phyloP scores from a whole-genome alignment of 192 early-diverging fungal genomes.

The Umbelopsis isabellina region DNA sequence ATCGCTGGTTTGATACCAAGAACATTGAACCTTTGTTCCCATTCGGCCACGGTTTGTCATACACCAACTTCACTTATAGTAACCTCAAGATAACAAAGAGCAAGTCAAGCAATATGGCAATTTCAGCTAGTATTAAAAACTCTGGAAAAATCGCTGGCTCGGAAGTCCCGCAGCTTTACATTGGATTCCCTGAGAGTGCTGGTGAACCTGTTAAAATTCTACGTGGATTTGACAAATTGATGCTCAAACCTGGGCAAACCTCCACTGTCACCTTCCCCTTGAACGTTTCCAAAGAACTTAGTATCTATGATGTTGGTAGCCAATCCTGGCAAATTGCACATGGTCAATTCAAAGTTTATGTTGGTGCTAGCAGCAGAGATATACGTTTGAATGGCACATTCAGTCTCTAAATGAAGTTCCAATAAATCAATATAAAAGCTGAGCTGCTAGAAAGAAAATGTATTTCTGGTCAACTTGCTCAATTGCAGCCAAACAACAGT shows the following conservation, averaged over 20 bases:
- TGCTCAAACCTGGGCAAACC: conserved; percentile 9
- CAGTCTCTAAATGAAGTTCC: too few relatives aligned
- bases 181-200: conserved; percentile 41
- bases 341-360: conserved; percentile 52
- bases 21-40: conserved; percentile 55
- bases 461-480: too few relatives aligned
- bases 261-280: conserved; percentile 46
- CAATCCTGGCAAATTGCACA: conserved; percentile 47
- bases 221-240: conserved; percentile 40
- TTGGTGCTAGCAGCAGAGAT: conserved; percentile 60
- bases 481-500: too few relatives aligned
- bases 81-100: conserved; percentile 27
- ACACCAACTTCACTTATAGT: conserved; percentile 63
- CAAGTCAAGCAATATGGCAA: conserved; percentile 4
- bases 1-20: conserved; percentile 51
- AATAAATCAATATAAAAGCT: too few relatives aligned
- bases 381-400: conserved; percentile 32
- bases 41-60: conserved; percentile 70
- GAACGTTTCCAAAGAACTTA: conserved; percentile 46
- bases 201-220: conserved; percentile 43
- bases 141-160: conserved; percentile 34
- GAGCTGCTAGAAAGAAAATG: too few relatives aligned
- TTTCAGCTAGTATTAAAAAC: conserved; percentile 36
- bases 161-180: conserved; percentile 40
- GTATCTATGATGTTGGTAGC: conserved; percentile 44